These are phyloP conservation scores for Pseudogymnoascus sp. DNA, from an alignment of 2,329 filamentous ascomycete species.

Conservation along the genomic window DNA sequence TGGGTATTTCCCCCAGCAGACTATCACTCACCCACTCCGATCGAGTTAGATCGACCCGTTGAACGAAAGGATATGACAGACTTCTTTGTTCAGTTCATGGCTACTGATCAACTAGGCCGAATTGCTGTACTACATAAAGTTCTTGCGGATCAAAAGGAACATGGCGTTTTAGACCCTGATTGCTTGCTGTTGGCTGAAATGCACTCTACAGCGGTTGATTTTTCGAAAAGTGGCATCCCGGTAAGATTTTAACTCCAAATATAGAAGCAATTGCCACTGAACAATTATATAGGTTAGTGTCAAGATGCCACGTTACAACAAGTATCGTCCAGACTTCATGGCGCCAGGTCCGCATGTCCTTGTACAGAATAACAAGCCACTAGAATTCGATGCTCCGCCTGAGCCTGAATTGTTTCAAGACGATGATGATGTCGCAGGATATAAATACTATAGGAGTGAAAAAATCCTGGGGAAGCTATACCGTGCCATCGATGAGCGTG, in stretches of 20 bases:
- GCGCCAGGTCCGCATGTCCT: slow-evolving; percentile 37
- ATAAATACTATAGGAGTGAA: slow-evolving; percentile 55
- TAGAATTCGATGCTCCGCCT: slow-evolving; percentile 17
- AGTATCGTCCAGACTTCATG: slow-evolving; percentile 44
- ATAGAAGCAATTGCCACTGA: not conserved
- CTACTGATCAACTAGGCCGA: slow-evolving; percentile 54
- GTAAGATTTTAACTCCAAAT: slow-evolving; percentile 28
- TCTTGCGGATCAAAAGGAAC: slow-evolving; percentile 47
- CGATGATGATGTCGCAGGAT: slow-evolving; percentile 13
- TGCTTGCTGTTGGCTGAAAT: slow-evolving; percentile 52
- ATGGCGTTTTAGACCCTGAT: slow-evolving; percentile 43
- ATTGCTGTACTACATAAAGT: slow-evolving; percentile 59
- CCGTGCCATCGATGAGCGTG: slow-evolving; percentile 61
- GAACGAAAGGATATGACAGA: slow-evolving; percentile 58
- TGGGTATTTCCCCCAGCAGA: slow-evolving; percentile 52
- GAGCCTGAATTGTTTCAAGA: not conserved
- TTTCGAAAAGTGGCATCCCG: slow-evolving; percentile 63
- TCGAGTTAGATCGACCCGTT: slow-evolving; percentile 54
- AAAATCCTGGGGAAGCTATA: slow-evolving; percentile 66
- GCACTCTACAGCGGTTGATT: slow-evolving; percentile 66
- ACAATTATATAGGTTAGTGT: not conserved
- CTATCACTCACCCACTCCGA: slow-evolving; percentile 52
- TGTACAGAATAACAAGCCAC: slow-evolving; percentile 30
- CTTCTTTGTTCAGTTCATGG: slow-evolving; percentile 76
- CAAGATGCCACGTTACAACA: slow-evolving; percentile 21